Conservation (phyloP, 208 protist species). For the Acanthamoeba lenticulata region DNA sequence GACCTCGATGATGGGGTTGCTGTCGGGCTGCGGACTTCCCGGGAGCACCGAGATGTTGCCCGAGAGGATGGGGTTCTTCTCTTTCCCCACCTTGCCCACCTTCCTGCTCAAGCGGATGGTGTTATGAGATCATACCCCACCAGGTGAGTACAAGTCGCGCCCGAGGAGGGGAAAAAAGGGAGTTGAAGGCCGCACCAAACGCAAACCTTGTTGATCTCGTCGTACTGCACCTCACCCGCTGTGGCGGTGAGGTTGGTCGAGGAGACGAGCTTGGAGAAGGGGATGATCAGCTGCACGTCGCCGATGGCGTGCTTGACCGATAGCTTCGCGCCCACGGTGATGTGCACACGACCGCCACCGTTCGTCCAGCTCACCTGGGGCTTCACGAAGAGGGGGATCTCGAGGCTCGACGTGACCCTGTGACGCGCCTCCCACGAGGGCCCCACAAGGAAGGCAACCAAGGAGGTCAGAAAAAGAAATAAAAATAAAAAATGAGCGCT, state of each 20-base stretch:
- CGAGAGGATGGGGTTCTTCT: constrained; percentile 65
- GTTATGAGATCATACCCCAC: neutral
- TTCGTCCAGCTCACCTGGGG: constrained; percentile 75
- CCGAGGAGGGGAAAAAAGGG: neutral
- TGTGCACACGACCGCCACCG: constrained; percentile 66
- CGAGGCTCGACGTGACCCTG: constrained; percentile 49
- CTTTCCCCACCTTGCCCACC: constrained; percentile 71
- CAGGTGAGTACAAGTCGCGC: neutral
- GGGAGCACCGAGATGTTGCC: constrained; percentile 68
- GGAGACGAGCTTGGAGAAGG: constrained; percentile 77
- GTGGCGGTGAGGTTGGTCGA: constrained; percentile 76
- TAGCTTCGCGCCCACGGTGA: constrained; percentile 34
- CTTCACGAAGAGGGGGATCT: constrained; percentile 77
- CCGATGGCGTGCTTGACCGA: constrained; percentile 65
- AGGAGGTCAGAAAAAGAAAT: neutral
- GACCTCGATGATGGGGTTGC: constrained; percentile 20
- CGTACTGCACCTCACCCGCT: constrained; percentile 71
- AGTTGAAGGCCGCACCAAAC: constrained; percentile 6
- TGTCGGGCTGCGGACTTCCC: constrained; percentile 45
- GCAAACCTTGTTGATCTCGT: constrained; percentile 79
- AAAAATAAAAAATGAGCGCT: neutral
- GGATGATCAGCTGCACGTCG: constrained; percentile 80
- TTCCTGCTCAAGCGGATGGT: constrained; percentile 57
- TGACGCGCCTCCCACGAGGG: neutral
- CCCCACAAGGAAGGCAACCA: neutral